Conservation (phyloP, 805 yeast species). For the Starmerella geochares region DNA sequence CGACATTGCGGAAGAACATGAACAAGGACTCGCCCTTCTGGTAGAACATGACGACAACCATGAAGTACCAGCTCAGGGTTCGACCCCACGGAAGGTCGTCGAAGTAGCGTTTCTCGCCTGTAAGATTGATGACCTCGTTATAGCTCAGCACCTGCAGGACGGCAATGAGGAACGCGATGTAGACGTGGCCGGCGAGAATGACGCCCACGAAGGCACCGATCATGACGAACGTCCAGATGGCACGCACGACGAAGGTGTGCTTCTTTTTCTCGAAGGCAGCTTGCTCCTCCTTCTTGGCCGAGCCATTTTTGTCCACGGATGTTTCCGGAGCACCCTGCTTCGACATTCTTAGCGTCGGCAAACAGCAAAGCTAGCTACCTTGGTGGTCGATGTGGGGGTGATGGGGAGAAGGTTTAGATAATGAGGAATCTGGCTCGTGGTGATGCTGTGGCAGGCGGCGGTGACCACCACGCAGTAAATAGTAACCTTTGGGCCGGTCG, state of each 20-base stretch:
- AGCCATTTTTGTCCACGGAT: neutral
- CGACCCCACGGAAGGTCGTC: conserved; percentile 73
- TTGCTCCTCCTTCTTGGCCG: neutral
- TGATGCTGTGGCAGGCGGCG: too few relatives aligned
- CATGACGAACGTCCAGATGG: conserved; percentile 92
- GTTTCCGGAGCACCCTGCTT: neutral
- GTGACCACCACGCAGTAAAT: too few relatives aligned
- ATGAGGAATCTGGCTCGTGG: neutral
- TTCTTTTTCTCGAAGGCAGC: conserved; percentile 47
- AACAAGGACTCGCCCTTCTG: conserved; percentile 78
- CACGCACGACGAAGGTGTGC: conserved; percentile 74
- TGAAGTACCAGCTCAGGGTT: conserved; percentile 84
- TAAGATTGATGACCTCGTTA: conserved; percentile 78
- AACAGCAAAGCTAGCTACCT: neutral
- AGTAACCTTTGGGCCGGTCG: too few relatives aligned
- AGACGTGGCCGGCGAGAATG: conserved; percentile 73
- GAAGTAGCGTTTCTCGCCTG: conserved; percentile 74
- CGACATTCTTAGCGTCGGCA: neutral
- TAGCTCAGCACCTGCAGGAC: conserved; percentile 73
- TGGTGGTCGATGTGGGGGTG: neutral
- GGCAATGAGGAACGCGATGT: conserved; percentile 63
- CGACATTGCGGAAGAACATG: conserved; percentile 48
- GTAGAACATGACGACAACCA: conserved; percentile 77
- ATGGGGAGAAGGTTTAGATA: neutral
- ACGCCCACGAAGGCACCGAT: conserved; percentile 58